Base-by-base conservation (phyloP, 208 protist species). In the Leishmania gerbilli region DNA sequence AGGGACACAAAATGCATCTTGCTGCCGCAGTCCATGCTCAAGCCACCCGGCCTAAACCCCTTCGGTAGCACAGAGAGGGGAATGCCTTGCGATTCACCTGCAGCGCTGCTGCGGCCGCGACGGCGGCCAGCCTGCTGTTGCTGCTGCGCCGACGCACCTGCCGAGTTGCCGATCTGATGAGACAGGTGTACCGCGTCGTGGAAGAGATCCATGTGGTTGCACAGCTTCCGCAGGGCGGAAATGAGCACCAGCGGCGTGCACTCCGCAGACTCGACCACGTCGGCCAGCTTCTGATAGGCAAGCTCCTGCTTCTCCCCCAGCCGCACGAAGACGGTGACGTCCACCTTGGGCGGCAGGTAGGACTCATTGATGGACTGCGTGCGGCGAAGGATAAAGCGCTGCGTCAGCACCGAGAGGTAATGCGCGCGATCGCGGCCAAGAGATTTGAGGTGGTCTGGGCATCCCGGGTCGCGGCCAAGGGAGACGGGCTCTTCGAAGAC, bases 181-280 rank as follows among this genome's bases (percentile, higher is more conserved):
- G 92, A 95, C 31, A 95, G 86, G 31, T 90, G 51, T 31, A 95
- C 90, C 21, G 92, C 91, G 17, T 95, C 91, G 37, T 91, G 77
- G 71, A 98, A 94, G 74, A 99, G 90, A 68, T 96, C 94, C 92
- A 95, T 94, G 86, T 98, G 95, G 82, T 99, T 99, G 87, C 94
- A 99, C 47, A 99, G 79, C 84, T 99, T 99, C 9, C 93, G 86
- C 71, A 95, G 76, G 8, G 92, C 89, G 5, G 93, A 97, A 58
- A 95, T 97, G 55, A 97, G 86, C 40, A 95, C 92, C n/a, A 95
- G 88, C 62, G 92, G 93, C 27, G 89, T 92, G 83, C 93, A 97
- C 42, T 84, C 81, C 21, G 89, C 87, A 31, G 42, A 82, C 77
- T 95, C 91, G 31, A 93, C 86, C 17, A 93, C 42, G 37, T 80